Evolutionary conservation across 2,329 filamentous ascomycete species (phyloP).

Genomic region (Purpureocillium lavendulum): DNA sequence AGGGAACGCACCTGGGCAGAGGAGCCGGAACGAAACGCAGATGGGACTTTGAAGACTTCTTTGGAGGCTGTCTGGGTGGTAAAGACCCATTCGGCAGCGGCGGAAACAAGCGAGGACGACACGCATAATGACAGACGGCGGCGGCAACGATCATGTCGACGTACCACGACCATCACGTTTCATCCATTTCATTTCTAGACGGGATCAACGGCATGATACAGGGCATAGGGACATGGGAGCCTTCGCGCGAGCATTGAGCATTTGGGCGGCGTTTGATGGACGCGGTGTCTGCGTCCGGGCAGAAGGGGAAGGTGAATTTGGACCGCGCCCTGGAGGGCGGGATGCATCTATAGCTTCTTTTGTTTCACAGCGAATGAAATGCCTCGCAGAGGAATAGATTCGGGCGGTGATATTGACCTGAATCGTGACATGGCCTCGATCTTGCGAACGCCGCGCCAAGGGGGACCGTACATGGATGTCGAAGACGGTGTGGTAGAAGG

Average conservation of each 20-base stretch:
- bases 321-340: conserved; percentile 3
- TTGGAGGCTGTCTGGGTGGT: conserved; percentile 57
- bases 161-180: conserved; percentile 4
- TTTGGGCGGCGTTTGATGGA: neutral
- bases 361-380: too few species aligned
- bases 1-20: conserved; percentile 42
- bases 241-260: conserved; percentile 21
- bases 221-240: conserved; percentile 18
- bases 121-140: conserved; percentile 21
- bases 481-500: too few species aligned
- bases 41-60: conserved; percentile 66
- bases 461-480: too few species aligned
- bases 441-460: too few species aligned
- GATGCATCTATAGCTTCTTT: too few species aligned
- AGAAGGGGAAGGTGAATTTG: conserved; percentile 18
- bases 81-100: conserved; percentile 49
- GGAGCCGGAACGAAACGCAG: conserved; percentile 65
- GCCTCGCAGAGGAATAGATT: too few species aligned
- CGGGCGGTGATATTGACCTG: too few species aligned
- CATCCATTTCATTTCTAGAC: conserved; percentile 5
- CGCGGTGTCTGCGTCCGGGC: conserved; percentile 19
- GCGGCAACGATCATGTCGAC: conserved; percentile 6
- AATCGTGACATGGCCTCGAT: too few species aligned
- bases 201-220: conserved; percentile 21
- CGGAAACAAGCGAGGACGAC: conserved; percentile 40